phyloP scores from a whole-genome alignment of 2,329 filamentous ascomycete species.

The Nemania sp. region DNA sequence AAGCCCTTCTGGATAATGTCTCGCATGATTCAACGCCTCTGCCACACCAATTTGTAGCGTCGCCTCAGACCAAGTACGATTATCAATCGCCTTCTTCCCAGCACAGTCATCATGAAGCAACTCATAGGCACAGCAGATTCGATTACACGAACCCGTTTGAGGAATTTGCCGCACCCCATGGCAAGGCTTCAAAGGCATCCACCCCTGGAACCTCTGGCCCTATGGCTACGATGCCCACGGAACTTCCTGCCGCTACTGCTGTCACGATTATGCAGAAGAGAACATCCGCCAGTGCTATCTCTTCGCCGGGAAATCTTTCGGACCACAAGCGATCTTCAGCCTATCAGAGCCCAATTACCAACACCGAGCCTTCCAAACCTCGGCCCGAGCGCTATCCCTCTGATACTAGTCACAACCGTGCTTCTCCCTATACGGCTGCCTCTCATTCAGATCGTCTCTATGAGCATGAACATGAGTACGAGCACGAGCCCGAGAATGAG shows the following conservation, averaged over 20 bases:
- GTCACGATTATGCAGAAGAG: constrained; percentile 61
- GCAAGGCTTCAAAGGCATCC: constrained; percentile 48
- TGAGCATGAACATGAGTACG: constrained; percentile 13
- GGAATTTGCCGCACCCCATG: constrained; percentile 50
- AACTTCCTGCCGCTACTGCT: constrained; percentile 41
- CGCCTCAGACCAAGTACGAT: constrained; percentile 36
- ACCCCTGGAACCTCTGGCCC: constrained; percentile 39
- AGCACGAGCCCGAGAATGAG: constrained; percentile 29
- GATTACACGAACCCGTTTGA: constrained; percentile 49
- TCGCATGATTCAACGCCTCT: constrained; percentile 37
- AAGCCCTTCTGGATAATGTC: constrained; percentile 27
- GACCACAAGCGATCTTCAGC: constrained; percentile 33
- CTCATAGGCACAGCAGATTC: constrained; percentile 39
- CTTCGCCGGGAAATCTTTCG: constrained; percentile 38
- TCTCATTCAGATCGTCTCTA: constrained; percentile 22
- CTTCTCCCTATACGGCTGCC: constrained; percentile 15
- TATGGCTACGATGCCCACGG: constrained; percentile 36
- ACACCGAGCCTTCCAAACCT: constrained; percentile 48
- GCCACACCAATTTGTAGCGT: constrained; percentile 35
- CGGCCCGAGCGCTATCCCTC: constrained; percentile 40
- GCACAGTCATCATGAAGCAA: constrained; percentile 34
- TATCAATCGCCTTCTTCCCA: constrained; percentile 38
- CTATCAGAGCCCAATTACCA: constrained; percentile 51
- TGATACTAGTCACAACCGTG: constrained; percentile 29
- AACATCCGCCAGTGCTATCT: constrained; percentile 42